Conservation (phyloP, 1,284 basidiomycete genomes). For the Anthracocystis setariae region DNA sequence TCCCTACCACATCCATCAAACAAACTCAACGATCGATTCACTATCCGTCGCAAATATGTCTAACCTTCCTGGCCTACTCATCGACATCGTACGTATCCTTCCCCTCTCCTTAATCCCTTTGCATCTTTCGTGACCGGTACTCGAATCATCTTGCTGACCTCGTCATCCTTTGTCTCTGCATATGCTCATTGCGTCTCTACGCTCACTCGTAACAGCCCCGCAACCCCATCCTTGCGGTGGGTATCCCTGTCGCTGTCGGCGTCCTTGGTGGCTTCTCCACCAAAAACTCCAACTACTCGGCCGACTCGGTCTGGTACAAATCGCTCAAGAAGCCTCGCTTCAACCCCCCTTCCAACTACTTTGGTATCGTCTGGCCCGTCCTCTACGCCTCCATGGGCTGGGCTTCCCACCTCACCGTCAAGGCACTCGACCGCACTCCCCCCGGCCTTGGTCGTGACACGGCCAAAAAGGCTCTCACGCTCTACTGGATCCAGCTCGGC, state of each 20-base stretch:
- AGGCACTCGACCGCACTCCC: constrained; percentile 61
- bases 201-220: constrained; percentile 39
- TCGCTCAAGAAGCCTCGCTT: constrained; percentile 54
- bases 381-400: constrained; percentile 76
- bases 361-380: constrained; percentile 71
- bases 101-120: too few relatives aligned
- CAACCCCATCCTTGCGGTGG: constrained; percentile 62
- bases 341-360: constrained; percentile 53
- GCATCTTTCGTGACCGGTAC: too few relatives aligned
- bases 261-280: constrained; percentile 53
- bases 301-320: constrained; percentile 57
- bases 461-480: constrained; percentile 72
- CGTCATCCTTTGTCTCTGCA: not conserved
- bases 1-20: constrained; percentile 16
- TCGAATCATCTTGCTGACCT: too few relatives aligned
- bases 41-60: constrained; percentile 28
- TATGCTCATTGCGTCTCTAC: too few relatives aligned
- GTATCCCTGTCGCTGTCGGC: constrained; percentile 55
- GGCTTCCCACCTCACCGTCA: constrained; percentile 74
- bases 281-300: constrained; percentile 50
- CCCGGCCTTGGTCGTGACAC: constrained; percentile 68
- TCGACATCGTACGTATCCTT: constrained; percentile 40
- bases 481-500: constrained; percentile 79
- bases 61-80: constrained; percentile 54
- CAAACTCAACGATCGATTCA: not conserved